Percentiles rank a stretch among this genome's conserved stretches.
phyloP scores from a whole-genome alignment of 2,329 filamentous ascomycete species.

The Xylariaceae sp. region DNA sequence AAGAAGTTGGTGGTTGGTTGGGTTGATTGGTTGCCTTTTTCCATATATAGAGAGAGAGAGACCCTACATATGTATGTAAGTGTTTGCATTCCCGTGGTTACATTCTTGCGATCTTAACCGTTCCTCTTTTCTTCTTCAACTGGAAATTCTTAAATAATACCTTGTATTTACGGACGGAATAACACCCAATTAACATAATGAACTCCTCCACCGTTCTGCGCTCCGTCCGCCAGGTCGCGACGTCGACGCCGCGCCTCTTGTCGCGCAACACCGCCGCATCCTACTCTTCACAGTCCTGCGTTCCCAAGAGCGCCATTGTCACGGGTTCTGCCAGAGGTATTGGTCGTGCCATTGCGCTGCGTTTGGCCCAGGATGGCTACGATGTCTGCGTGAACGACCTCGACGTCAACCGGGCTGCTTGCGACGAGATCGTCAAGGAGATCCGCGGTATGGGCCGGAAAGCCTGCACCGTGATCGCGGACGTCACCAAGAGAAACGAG shows the following conservation, averaged over 20 bases:
- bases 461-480: slow-evolving; percentile 51
- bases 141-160: too few relatives aligned
- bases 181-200: background rate
- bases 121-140: background rate
- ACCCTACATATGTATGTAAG: too few relatives aligned
- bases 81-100: too few relatives aligned
- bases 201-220: background rate
- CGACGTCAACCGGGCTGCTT: slow-evolving; percentile 44
- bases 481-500: slow-evolving; percentile 53
- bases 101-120: too few relatives aligned
- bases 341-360: slow-evolving; percentile 57
- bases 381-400: slow-evolving; percentile 62
- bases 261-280: slow-evolving; percentile 9
- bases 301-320: slow-evolving; percentile 26
- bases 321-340: slow-evolving; percentile 37
- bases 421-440: slow-evolving; percentile 49
- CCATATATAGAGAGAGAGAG: too few relatives aligned
- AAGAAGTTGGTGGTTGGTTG: too few relatives aligned
- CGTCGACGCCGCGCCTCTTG: background rate
- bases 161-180: too few relatives aligned
- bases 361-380: slow-evolving; percentile 61
- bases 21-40: too few relatives aligned
- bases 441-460: slow-evolving; percentile 48
- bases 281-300: slow-evolving; percentile 19
- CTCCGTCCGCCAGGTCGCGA: background rate